These are phyloP conservation scores for Amylostereum areolatum DNA, from an alignment of 1,284 basidiomycete genomes.

Conservation along the genomic window DNA sequence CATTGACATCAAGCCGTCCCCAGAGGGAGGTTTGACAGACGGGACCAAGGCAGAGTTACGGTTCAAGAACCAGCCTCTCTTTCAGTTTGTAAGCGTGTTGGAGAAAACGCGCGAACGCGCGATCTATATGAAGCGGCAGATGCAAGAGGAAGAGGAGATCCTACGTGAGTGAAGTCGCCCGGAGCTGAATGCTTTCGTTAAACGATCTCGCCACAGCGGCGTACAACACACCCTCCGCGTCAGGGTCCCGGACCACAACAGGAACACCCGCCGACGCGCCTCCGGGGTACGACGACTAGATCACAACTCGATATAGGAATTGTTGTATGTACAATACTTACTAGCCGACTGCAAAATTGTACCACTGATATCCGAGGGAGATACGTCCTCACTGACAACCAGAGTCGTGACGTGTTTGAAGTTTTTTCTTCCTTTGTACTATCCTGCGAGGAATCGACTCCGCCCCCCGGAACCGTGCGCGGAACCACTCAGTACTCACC, in stretches of 20 bases:
- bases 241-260: constrained; percentile 22
- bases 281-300: constrained; percentile 54
- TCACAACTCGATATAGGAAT: neutral
- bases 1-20: constrained; percentile 59
- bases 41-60: constrained; percentile 64
- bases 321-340: neutral
- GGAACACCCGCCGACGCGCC: constrained; percentile 46
- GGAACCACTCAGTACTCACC: too few species aligned
- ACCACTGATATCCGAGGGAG: constrained; percentile 2
- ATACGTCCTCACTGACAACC: too few species aligned
- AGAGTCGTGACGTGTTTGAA: neutral
- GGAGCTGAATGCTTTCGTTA: constrained; percentile 4
- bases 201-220: constrained; percentile 31
- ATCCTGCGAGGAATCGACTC: neutral
- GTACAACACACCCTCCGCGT: constrained; percentile 43
- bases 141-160: constrained; percentile 52
- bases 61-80: constrained; percentile 62
- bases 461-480: neutral
- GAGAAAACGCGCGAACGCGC: constrained; percentile 72
- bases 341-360: neutral
- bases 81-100: constrained; percentile 62
- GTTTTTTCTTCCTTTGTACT: neutral
- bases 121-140: constrained; percentile 66
- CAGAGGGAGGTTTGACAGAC: constrained; percentile 55
- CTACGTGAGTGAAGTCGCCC: constrained; percentile 46